Conservation (phyloP, 2,329 filamentous ascomycete genomes). For the Domatiomyces catenatus region DNA sequence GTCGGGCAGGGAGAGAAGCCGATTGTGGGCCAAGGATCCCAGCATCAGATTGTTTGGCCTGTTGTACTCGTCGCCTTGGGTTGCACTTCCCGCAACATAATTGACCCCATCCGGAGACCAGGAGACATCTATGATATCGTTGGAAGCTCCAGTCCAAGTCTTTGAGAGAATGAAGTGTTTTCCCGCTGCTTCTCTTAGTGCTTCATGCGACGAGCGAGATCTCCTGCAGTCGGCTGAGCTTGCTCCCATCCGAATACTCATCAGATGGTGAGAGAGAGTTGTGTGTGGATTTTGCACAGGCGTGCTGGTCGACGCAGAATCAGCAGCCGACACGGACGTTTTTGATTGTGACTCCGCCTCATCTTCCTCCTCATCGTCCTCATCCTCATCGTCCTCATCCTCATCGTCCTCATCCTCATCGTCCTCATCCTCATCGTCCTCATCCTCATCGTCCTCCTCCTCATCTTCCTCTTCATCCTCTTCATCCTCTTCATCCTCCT, state of each 20-base stretch:
- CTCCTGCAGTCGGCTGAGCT: not conserved
- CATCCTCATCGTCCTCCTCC: not conserved
- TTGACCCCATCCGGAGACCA: slow-evolving; percentile 40
- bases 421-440: not conserved
- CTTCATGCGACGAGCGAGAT: not conserved
- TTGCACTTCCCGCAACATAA: slow-evolving; percentile 43
- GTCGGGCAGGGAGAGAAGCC: slow-evolving; percentile 26
- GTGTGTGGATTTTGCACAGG: not conserved
- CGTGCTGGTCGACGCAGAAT: not conserved
- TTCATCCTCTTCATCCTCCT: not conserved
- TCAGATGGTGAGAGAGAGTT: not conserved
- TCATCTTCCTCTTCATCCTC: not conserved
- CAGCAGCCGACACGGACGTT: not conserved
- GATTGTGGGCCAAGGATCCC: not conserved
- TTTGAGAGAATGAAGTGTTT: slow-evolving; percentile 20
- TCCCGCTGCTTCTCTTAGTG: not conserved
- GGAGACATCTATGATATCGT: slow-evolving; percentile 40
- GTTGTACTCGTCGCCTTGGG: slow-evolving; percentile 45
- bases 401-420: not conserved
- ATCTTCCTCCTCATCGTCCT: not conserved
- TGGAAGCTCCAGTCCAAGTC: slow-evolving; percentile 42
- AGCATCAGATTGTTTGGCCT: slow-evolving; percentile 39
- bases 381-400: not conserved
- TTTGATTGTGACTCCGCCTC: not conserved
- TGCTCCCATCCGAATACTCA: not conserved